Evolutionary conservation across 345 rosid species (phyloP).

Genomic region (Populus simonii): DNA sequence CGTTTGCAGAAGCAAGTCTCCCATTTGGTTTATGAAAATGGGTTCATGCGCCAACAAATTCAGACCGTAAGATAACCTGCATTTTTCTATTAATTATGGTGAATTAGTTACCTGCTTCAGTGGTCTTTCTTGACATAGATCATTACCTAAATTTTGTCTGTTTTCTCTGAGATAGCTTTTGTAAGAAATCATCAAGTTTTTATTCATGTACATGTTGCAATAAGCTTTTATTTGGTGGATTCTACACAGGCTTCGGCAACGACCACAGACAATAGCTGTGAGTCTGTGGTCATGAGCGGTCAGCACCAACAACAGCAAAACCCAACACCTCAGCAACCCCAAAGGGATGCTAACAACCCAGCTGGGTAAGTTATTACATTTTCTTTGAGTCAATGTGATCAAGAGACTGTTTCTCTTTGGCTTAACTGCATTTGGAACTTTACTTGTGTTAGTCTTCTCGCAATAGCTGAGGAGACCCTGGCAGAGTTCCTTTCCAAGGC

Average conservation of each 20-base stretch:
- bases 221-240: neutral
- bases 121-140: neutral
- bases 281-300: slow-evolving; percentile 98
- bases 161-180: neutral
- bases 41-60: slow-evolving; percentile 77
- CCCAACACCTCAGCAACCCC: slow-evolving; percentile 92
- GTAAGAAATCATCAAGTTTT: neutral
- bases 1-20: slow-evolving; percentile 98
- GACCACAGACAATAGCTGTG: slow-evolving; percentile 99
- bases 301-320: slow-evolving; percentile 96
- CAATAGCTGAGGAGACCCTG: slow-evolving; percentile 95
- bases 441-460: slow-evolving; percentile 54
- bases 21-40: slow-evolving; percentile 87
- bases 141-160: neutral
- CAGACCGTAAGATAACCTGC: slow-evolving; percentile 42
- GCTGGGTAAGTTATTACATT: slow-evolving; percentile 61
- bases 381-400: neutral
- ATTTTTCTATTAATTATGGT: neutral
- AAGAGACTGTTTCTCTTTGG: neutral
- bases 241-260: slow-evolving; percentile 65
- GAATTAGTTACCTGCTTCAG: neutral
- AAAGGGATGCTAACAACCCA: slow-evolving; percentile 95
- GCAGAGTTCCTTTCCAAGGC: slow-evolving; percentile 93
- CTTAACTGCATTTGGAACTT: neutral
- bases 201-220: neutral